A percentile compares a stretch with the other conserved stretches of the same genome.
phyloP scores from a whole-genome alignment of 352 stramenopile species.

The Phytophthora europaea region DNA sequence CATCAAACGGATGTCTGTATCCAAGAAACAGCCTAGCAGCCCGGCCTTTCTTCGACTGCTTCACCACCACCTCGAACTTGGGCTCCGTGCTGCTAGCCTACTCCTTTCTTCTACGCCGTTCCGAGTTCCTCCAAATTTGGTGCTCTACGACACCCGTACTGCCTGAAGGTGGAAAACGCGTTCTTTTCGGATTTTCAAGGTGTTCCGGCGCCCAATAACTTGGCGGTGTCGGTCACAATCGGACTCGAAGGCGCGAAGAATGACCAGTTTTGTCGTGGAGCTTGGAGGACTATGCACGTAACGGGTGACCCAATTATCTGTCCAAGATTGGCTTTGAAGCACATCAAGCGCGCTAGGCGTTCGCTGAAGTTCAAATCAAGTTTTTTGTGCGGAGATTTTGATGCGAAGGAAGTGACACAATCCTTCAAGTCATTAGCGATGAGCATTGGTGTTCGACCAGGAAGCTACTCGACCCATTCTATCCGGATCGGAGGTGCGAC shows the following conservation, averaged over 20 bases:
- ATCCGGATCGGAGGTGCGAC: not conserved
- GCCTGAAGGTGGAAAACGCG: not conserved
- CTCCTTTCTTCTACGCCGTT: constrained; percentile 6
- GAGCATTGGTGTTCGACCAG: not conserved
- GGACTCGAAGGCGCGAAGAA: constrained; percentile 5
- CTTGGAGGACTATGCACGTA: constrained; percentile 5
- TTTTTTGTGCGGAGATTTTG: not conserved
- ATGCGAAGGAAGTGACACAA: not conserved
- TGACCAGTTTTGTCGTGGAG: constrained; percentile 3
- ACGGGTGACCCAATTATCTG: not conserved
- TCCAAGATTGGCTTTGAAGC: not conserved
- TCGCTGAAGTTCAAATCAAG: too few species aligned
- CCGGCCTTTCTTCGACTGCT: constrained; percentile 12
- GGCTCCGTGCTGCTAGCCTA: constrained; percentile 3
- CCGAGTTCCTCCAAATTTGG: not conserved
- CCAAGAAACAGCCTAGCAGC: not conserved
- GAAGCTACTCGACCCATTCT: not conserved
- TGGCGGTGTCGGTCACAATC: constrained; percentile 5
- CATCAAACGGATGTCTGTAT: constrained; percentile 2
- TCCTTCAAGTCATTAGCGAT: not conserved
- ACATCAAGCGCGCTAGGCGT: not conserved
- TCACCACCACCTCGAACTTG: not conserved
- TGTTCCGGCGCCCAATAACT: not conserved
- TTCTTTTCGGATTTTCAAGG: not conserved
- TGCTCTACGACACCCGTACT: not conserved